A percentile compares a stretch with the other conserved stretches of the same genome.
phyloP scores from a whole-genome alignment of 2,329 filamentous ascomycete genomes.

The Aspergillus vadensis region DNA sequence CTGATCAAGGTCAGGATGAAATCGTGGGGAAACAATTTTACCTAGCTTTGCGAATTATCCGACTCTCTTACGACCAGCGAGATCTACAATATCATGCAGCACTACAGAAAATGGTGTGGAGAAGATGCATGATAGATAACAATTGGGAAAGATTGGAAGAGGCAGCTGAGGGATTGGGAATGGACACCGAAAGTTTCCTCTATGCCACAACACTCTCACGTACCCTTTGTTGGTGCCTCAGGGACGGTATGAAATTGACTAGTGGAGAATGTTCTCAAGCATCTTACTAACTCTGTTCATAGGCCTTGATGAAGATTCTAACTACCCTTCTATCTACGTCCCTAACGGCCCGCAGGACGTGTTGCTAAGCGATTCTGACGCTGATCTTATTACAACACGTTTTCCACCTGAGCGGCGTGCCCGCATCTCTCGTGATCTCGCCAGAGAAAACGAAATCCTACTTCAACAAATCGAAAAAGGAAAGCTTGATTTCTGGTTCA shows the following conservation, averaged over 20 bases:
- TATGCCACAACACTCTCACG: conserved; percentile 67
- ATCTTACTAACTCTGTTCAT: conserved; percentile 13
- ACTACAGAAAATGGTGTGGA: conserved; percentile 67
- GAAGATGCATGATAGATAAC: conserved; percentile 79
- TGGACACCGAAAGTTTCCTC: conserved; percentile 64
- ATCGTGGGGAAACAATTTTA: conserved; percentile 68
- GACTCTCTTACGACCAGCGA: conserved; percentile 57
- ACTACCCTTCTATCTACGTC: conserved; percentile 25
- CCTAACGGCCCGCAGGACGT: conserved; percentile 32
- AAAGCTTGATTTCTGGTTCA: conserved; percentile 70
- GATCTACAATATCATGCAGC: conserved; percentile 39
- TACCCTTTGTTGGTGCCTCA: conserved; percentile 66
- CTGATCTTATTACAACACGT: conserved; percentile 54
- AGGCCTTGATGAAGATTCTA: conserved; percentile 22
- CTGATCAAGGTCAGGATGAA: conserved; percentile 50
- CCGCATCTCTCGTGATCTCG: conserved; percentile 71
- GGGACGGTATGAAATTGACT: conserved; percentile 40
- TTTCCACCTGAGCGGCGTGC: conserved; percentile 66
- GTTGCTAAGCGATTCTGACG: conserved; percentile 32
- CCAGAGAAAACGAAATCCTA: conserved; percentile 69
- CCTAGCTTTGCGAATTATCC: conserved; percentile 64
- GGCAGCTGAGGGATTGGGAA: conserved; percentile 72
- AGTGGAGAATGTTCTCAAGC: background rate
- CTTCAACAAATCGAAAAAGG: conserved; percentile 66
- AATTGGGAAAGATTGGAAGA: conserved; percentile 82